A percentile compares a stretch with the other conserved stretches of the same genome.
Evolutionary conservation across 257 asterid genomes (phyloP).

Genomic region (Scutellaria baicalensis): DNA sequence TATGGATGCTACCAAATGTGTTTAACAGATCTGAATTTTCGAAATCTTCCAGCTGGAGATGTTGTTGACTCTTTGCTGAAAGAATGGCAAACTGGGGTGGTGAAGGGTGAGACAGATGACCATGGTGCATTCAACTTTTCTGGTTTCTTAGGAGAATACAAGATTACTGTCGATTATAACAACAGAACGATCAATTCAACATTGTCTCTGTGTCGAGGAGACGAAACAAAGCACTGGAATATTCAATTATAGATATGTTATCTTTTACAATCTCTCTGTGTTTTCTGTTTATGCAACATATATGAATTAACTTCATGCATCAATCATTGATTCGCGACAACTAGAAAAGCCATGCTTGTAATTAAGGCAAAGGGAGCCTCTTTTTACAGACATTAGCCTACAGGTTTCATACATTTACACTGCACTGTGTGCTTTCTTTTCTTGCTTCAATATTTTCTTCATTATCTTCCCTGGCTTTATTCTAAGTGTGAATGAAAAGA

Average conservation of each 20-base stretch:
- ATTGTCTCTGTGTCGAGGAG: slow-evolving; percentile 28
- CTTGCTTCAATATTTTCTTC: neutral
- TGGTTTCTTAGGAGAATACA: slow-evolving; percentile 50
- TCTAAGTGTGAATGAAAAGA: neutral
- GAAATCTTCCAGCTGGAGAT: slow-evolving; percentile 46
- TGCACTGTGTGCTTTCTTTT: neutral
- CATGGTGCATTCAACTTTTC: slow-evolving; percentile 35
- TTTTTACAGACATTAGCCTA: slow-evolving; percentile 19
- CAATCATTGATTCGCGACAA: slow-evolving; percentile 5
- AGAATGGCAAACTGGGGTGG: slow-evolving; percentile 50
- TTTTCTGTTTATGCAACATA: neutral
- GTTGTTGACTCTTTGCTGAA: slow-evolving; percentile 35
- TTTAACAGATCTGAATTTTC: slow-evolving; percentile 34
- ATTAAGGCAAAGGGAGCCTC: slow-evolving; percentile 26
- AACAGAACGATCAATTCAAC: slow-evolving; percentile 27
- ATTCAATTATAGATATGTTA: slow-evolving; percentile 29
- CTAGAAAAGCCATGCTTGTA: slow-evolving; percentile 36
- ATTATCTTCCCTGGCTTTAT: neutral
- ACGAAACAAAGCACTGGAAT: slow-evolving; percentile 39
- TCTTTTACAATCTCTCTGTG: neutral
- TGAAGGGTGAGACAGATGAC: slow-evolving; percentile 37
- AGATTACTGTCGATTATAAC: slow-evolving; percentile 19
- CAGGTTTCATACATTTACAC: slow-evolving; percentile 13
- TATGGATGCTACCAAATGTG: slow-evolving; percentile 53
- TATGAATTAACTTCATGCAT: too few relatives aligned